A percentile compares a stretch with the other conserved stretches of the same genome.
Evolutionary conservation across 1,284 basidiomycete genomes (phyloP).

Genomic region (Pseudozyma hubeiensis): DNA sequence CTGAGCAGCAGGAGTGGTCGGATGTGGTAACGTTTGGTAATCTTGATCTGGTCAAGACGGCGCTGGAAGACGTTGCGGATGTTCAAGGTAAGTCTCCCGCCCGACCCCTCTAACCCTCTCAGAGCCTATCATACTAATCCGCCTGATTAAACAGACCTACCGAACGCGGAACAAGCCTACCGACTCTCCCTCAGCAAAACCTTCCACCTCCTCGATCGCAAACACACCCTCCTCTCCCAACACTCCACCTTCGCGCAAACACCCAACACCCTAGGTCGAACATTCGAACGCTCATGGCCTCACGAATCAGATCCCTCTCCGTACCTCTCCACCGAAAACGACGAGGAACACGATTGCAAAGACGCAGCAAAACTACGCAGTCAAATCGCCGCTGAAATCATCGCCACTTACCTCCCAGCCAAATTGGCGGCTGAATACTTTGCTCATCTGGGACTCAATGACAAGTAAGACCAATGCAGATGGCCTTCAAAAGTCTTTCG

Average conservation of each 20-base stretch:
- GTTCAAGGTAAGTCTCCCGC: constrained; percentile 30
- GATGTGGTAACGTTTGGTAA: constrained; percentile 36
- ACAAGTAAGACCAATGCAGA: not conserved
- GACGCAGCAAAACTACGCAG: constrained; percentile 22
- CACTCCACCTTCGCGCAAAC: constrained; percentile 28
- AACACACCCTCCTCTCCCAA: constrained; percentile 11
- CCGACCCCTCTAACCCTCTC: not conserved
- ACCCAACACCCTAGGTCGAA: constrained; percentile 37
- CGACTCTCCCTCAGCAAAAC: constrained; percentile 28
- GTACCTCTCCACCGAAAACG: constrained; percentile 6
- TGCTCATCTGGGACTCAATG: constrained; percentile 10
- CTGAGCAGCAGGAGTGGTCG: constrained; percentile 27
- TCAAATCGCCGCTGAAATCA: constrained; percentile 32
- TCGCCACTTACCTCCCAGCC: constrained; percentile 28
- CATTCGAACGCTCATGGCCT: constrained; percentile 38
- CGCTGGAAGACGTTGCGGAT: constrained; percentile 28
- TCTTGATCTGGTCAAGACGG: constrained; percentile 5
- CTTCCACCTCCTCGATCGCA: constrained; percentile 27
- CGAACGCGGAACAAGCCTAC: constrained; percentile 35
- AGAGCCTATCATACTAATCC: not conserved
- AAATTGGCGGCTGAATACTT: constrained; percentile 21
- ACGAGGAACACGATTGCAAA: constrained; percentile 16
- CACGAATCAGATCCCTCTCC: constrained; percentile 25
- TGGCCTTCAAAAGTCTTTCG: no score
- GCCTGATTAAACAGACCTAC: constrained; percentile 15